Conservation (phyloP, 2,329 filamentous ascomycete species). For the Cercospora zeae-maydis region DNA sequence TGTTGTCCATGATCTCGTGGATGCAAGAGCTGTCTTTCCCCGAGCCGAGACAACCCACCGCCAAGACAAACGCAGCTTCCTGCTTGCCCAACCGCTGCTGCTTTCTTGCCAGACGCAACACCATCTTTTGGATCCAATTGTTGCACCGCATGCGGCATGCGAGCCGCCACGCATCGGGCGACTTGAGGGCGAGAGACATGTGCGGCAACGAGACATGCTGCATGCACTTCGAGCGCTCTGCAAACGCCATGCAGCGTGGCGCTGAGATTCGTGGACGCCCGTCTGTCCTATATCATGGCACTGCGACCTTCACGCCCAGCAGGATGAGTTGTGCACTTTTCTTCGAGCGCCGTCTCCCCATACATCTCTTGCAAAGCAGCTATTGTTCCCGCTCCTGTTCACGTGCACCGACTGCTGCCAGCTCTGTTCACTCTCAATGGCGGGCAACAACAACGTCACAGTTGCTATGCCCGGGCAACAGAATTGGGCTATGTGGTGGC, state of each 20-base stretch:
- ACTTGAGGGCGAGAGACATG: background rate
- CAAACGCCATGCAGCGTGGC: background rate
- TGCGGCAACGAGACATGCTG: background rate
- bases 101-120: background rate
- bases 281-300: background rate
- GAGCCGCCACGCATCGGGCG: background rate
- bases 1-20: background rate
- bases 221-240: background rate
- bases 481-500: conserved; percentile 37
- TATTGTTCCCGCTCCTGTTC: background rate
- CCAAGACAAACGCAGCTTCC: background rate
- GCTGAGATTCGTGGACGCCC: background rate
- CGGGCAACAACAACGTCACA: conserved; percentile 29
- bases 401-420: background rate
- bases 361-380: background rate
- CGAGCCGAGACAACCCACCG: background rate
- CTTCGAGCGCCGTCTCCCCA: background rate
- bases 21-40: background rate
- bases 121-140: background rate
- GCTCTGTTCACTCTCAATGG: conserved; percentile 17
- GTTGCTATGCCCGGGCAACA: conserved; percentile 26
- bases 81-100: background rate
- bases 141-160: background rate
- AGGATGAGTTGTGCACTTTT: background rate
- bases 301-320: background rate